phyloP scores from a whole-genome alignment of 306 rosid species.

The Hylodesmum podocarpum region DNA sequence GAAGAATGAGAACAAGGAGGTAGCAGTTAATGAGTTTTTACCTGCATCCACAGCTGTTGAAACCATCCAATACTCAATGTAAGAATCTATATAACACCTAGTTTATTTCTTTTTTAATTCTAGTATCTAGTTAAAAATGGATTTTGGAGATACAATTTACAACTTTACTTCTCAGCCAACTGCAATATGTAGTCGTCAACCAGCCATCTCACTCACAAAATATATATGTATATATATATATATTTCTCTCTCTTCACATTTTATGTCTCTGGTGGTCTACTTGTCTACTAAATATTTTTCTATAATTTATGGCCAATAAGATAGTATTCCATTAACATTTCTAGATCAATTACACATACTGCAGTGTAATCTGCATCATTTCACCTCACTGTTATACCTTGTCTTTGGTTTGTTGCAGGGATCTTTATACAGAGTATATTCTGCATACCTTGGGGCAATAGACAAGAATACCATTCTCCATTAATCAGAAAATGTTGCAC shows the following conservation, averaged over 20 bases:
- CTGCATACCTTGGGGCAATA: conserved; percentile 82
- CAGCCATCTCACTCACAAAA: too few species aligned
- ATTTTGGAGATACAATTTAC: neutral
- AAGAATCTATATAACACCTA: conserved; percentile 30
- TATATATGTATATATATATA: too few species aligned
- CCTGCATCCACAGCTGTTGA: conserved; percentile 71
- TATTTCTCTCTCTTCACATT: too few species aligned
- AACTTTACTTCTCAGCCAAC: too few species aligned
- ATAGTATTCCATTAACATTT: neutral
- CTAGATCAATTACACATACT: neutral
- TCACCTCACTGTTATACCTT: conserved; percentile 2
- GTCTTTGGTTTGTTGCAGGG: conserved; percentile 65
- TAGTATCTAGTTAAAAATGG: neutral
- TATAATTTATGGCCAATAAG: neutral
- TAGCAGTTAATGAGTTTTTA: conserved; percentile 86
- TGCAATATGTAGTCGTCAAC: too few species aligned
- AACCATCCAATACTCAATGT: conserved; percentile 91
- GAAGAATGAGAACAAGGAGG: conserved; percentile 98
- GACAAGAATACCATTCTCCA: conserved; percentile 24
- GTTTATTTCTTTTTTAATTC: neutral
- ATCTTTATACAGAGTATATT: conserved; percentile 90
- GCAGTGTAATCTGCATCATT: neutral
- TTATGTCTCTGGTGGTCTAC: too few species aligned
- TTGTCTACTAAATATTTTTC: too few species aligned
- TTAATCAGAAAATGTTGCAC: conserved; percentile 34